phyloP scores from a whole-genome alignment of 2,329 filamentous ascomycete species.

The Monascus ruber region DNA sequence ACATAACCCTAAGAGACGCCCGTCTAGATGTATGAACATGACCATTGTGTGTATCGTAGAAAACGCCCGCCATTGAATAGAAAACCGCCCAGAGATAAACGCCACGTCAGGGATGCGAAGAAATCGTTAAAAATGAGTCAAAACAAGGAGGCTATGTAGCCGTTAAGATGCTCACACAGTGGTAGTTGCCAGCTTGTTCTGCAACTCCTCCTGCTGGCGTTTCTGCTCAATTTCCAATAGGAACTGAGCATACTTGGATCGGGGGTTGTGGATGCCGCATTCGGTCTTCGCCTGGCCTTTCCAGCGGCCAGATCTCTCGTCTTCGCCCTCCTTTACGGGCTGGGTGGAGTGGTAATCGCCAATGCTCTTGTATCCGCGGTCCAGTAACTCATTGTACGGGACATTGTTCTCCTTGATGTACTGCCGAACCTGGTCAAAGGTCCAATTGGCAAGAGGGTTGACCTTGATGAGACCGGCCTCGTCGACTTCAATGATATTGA shows the following conservation, averaged over 20 bases:
- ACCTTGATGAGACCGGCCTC: slow-evolving; percentile 90
- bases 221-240: slow-evolving; percentile 62
- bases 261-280: slow-evolving; percentile 97
- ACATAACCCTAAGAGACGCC: not conserved
- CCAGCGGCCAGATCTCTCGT: slow-evolving; percentile 93
- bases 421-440: slow-evolving; percentile 74
- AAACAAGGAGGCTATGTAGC: not conserved
- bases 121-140: slow-evolving; percentile 1
- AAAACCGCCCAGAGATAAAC: slow-evolving; percentile 1
- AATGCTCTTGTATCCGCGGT: slow-evolving; percentile 93
- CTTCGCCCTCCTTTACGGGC: slow-evolving; percentile 80
- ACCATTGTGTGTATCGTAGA: not conserved
- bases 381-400: slow-evolving; percentile 84
- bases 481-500: slow-evolving; percentile 87
- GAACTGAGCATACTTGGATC: slow-evolving; percentile 83
- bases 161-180: slow-evolving; percentile 11
- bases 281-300: slow-evolving; percentile 94
- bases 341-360: slow-evolving; percentile 97
- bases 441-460: slow-evolving; percentile 93
- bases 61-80: not conserved
- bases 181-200: slow-evolving; percentile 17
- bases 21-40: not conserved
- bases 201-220: slow-evolving; percentile 45
- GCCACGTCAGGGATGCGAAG: slow-evolving; percentile 3
- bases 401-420: slow-evolving; percentile 82